Evolutionary conservation across 2,329 filamentous ascomycete species (phyloP), one percentile per base, ranked within the genome.

Genomic region (Fusarium redolens): DNA sequence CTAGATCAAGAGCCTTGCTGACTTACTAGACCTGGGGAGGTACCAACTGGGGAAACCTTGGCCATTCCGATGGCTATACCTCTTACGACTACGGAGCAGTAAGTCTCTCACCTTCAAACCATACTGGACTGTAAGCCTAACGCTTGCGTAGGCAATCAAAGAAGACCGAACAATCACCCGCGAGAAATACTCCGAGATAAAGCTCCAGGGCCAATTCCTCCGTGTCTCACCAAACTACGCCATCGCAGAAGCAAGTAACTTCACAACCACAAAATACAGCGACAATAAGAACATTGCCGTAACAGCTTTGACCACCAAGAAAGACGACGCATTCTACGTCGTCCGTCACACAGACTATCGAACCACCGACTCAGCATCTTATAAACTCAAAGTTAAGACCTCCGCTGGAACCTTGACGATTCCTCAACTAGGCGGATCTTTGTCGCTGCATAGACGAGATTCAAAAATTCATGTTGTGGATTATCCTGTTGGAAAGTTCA

Each of bases 31-130:
- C 88, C 2, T 93, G 87, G 72, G 93, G 93, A 18, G 93, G 93
- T 10, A 95, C 93, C 0, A 96, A 96, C 78, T 96, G 93, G 93
- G 93, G 93, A 0, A 95, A 94, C 69, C 81, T 94, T 8, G 92
- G 93, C 0, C 89, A 94, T 72, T 86, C 91, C 14, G 91, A 90
- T 15, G 90, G 87, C 5, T 91, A 91, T 68, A 90, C 88, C 0
- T 87, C 86, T 0, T 88, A 89, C 52, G 87, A 89, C 67, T 89
- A 89, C 56, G 86, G 83, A 12, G 83, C 85, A 4, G 82, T 81
- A 63, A 44, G 84, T 56, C 45, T 6, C 13, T 4, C 25, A 25
- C 25, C 25, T 25, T 25, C 5, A 25, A 25, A 25, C 25, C 25
- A 25, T 25, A 25, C 25, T 25, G 25, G 5, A 25, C 25, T 25